These are phyloP conservation scores for Cutaneotrichosporon sp. DNA, from an alignment of 1,284 basidiomycete species.

Conservation along the genomic window DNA sequence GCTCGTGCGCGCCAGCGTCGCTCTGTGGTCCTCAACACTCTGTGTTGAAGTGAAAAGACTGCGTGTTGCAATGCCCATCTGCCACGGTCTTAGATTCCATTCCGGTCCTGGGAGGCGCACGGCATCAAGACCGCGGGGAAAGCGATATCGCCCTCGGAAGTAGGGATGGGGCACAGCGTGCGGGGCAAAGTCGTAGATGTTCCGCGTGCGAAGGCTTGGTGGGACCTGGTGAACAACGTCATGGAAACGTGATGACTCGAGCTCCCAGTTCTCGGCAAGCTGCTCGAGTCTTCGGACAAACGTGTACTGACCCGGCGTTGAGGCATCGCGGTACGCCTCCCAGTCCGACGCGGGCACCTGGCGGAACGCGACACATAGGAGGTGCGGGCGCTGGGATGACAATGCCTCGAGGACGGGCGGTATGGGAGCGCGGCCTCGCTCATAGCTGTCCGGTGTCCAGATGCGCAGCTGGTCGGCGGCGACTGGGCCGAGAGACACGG, in stretches of 20 bases:
- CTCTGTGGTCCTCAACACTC: conserved; percentile 6
- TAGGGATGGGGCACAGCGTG: conserved; percentile 19
- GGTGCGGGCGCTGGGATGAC: conserved; percentile 8
- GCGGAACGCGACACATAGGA: conserved; percentile 25
- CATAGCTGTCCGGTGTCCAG: conserved; percentile 23
- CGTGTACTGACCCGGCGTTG: conserved; percentile 22
- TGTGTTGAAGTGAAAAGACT: conserved; percentile 26
- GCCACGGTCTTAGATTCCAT: conserved; percentile 37
- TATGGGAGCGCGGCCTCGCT: too few relatives aligned
- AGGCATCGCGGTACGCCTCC: conserved; percentile 26
- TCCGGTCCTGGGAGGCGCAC: conserved; percentile 26
- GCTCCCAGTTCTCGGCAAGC: conserved; percentile 15
- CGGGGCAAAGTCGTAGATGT: conserved; percentile 34
- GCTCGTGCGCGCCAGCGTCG: conserved; percentile 4
- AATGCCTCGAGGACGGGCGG: conserved; percentile 27
- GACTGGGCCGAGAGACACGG: conserved; percentile 20
- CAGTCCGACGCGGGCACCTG: conserved; percentile 22
- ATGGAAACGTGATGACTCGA: conserved; percentile 17
- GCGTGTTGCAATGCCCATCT: conserved; percentile 28
- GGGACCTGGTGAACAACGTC: conserved; percentile 33
- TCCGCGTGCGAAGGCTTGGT: conserved; percentile 22
- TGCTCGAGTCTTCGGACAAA: conserved; percentile 20
- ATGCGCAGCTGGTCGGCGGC: conserved; percentile 27
- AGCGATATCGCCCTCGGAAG: conserved; percentile 1
- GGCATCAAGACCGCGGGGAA: conserved; percentile 14